Evolutionary conservation across 768 basidiomycete species (phyloP).

Genomic region (Suillus tomentosus): DNA sequence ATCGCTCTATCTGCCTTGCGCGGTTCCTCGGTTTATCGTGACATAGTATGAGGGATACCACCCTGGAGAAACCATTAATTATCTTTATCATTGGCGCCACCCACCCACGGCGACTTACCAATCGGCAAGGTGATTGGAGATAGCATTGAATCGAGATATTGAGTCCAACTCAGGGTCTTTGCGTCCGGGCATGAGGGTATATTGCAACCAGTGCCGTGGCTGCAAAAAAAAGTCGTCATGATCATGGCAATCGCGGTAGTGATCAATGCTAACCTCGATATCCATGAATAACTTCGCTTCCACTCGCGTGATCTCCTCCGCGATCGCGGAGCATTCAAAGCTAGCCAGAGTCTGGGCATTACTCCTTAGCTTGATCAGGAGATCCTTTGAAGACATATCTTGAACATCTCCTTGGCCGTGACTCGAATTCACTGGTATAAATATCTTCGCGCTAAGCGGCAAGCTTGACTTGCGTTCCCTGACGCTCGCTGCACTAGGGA

Average conservation of each 20-base stretch:
- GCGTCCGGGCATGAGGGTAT: slow-evolving; percentile 68
- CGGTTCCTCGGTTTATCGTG: slow-evolving; percentile 78
- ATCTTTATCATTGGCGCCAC: background rate
- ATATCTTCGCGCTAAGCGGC: slow-evolving; percentile 51
- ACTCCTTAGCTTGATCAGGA: slow-evolving; percentile 62
- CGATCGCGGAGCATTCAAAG: slow-evolving; percentile 67
- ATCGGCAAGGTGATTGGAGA: slow-evolving; percentile 82
- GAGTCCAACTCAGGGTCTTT: slow-evolving; percentile 67
- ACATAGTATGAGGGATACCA: slow-evolving; percentile 86
- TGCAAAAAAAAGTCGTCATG: slow-evolving; percentile 31
- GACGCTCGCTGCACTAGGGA: slow-evolving; percentile 26
- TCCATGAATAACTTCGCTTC: slow-evolving; percentile 68
- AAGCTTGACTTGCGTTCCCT: slow-evolving; percentile 74
- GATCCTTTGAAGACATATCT: slow-evolving; percentile 53
- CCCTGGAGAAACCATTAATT: slow-evolving; percentile 53
- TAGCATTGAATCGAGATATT: slow-evolving; percentile 69
- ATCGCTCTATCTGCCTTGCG: slow-evolving; percentile 83
- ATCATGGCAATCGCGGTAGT: slow-evolving; percentile 2
- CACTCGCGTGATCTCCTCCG: slow-evolving; percentile 82
- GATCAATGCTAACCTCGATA: slow-evolving; percentile 61
- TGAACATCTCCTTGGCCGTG: slow-evolving; percentile 30
- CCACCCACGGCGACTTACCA: slow-evolving; percentile 54
- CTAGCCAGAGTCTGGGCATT: slow-evolving; percentile 58
- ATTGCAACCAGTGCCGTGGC: slow-evolving; percentile 88
- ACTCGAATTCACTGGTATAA: slow-evolving; percentile 35